Conservation (phyloP, 345 rosid genomes). For the Lenwebbia sp. region DNA sequence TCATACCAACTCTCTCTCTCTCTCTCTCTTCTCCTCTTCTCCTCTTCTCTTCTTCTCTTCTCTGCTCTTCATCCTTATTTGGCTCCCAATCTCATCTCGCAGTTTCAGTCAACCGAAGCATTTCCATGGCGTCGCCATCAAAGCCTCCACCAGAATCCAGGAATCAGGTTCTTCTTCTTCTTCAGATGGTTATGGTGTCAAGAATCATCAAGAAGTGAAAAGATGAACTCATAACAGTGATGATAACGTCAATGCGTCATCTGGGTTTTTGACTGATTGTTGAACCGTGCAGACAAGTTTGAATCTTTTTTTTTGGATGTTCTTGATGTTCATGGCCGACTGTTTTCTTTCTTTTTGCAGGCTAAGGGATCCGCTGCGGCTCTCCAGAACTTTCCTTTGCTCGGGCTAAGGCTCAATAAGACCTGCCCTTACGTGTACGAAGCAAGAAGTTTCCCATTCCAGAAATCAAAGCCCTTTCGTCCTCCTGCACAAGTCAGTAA, state of each 20-base stretch:
- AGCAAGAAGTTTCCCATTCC: neutral
- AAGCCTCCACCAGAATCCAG: neutral
- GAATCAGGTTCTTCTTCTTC: neutral
- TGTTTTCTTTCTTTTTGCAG: neutral
- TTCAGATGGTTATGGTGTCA: neutral
- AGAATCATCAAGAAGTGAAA: neutral
- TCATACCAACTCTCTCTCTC: neutral
- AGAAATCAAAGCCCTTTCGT: neutral
- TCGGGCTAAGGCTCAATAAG: constrained; percentile 9
- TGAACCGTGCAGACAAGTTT: neutral
- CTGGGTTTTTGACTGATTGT: neutral
- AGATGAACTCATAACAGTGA: neutral
- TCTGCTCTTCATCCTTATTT: neutral
- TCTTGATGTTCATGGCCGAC: neutral
- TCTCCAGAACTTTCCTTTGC: constrained; percentile 2
- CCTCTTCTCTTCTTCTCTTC: neutral
- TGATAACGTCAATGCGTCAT: neutral
- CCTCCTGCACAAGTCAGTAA: neutral
- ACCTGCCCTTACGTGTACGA: neutral
- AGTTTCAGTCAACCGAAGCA: neutral
- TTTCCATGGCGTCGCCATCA: neutral
- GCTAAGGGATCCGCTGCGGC: neutral
- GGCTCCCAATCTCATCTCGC: neutral
- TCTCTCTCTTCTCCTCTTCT: too few relatives aligned
- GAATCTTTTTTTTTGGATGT: neutral